Evolutionary conservation across 306 rosid genomes (phyloP).

Genomic region (Mimosa bimucronata): DNA sequence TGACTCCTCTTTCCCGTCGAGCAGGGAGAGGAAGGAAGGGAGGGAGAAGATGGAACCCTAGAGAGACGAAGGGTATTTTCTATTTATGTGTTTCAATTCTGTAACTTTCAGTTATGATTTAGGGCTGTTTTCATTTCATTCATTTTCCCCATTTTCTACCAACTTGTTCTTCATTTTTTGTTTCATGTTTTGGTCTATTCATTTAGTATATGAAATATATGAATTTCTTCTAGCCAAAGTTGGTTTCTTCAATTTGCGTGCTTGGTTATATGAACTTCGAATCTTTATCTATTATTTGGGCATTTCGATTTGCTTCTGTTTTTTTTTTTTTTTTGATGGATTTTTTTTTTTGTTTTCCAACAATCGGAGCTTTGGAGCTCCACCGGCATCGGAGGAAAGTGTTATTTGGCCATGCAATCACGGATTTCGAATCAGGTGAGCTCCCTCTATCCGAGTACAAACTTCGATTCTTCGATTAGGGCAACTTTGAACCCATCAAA

Average conservation of each 20-base stretch:
- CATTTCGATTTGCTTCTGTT: not conserved
- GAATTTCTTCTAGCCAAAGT: slow-evolving; percentile 15
- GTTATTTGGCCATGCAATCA: slow-evolving; percentile 59
- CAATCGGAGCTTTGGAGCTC: too few relatives aligned
- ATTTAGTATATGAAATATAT: not conserved
- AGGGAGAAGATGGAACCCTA: too few relatives aligned
- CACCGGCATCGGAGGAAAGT: too few relatives aligned
- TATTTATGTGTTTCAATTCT: slow-evolving; percentile 23
- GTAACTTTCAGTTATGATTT: slow-evolving; percentile 37
- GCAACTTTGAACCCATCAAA: too few relatives aligned
- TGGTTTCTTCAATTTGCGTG: not conserved
- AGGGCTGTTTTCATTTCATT: slow-evolving; percentile 32
- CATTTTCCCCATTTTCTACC: not conserved
- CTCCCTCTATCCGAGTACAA: too few relatives aligned
- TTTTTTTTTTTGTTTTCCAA: slow-evolving; percentile 10
- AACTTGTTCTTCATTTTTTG: not conserved
- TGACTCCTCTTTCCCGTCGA: too few relatives aligned
- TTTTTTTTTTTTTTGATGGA: slow-evolving; percentile 23
- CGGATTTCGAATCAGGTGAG: too few relatives aligned
- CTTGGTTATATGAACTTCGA: not conserved
- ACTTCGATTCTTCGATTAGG: too few relatives aligned
- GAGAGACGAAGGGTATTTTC: slow-evolving; percentile 37
- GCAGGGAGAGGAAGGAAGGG: too few relatives aligned
- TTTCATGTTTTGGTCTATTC: not conserved
- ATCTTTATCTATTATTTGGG: slow-evolving; percentile 9